A percentile compares a stretch with the other conserved stretches of the same genome.
Conservation (phyloP, 2,329 filamentous ascomycete genomes). For the Botrytis galanthina region DNA sequence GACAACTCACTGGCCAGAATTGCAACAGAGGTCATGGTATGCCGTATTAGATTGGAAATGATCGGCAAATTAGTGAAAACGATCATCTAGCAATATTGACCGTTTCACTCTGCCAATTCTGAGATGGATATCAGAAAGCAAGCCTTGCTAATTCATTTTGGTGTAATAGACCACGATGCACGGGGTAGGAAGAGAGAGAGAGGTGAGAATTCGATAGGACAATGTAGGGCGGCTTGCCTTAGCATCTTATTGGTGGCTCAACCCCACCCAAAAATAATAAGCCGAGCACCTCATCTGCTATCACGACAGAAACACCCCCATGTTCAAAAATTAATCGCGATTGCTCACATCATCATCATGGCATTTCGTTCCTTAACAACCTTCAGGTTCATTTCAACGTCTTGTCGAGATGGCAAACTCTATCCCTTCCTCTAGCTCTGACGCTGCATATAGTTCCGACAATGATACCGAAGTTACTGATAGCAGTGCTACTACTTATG, state of each 20-base stretch:
- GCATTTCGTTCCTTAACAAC: neutral
- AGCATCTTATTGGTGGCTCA: neutral
- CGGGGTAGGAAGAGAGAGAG: neutral
- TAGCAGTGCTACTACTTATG: slow-evolving; percentile 23
- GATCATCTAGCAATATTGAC: neutral
- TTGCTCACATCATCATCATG: slow-evolving; percentile 5
- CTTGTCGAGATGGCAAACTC: slow-evolving; percentile 15
- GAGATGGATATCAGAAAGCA: neutral
- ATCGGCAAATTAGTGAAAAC: neutral
- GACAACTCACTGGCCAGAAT: neutral
- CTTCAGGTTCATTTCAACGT: neutral
- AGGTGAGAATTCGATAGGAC: neutral
- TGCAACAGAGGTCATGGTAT: neutral
- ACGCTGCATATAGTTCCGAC: slow-evolving; percentile 16
- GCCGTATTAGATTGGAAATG: neutral
- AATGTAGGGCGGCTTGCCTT: neutral
- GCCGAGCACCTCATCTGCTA: slow-evolving; percentile 12
- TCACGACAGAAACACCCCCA: slow-evolving; percentile 2
- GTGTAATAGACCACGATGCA: neutral
- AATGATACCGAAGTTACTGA: slow-evolving; percentile 20
- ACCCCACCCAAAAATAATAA: slow-evolving; percentile 4
- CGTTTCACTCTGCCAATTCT: neutral
- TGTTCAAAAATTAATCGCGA: neutral
- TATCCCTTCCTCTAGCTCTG: slow-evolving; percentile 19
- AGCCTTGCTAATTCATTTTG: neutral